These are phyloP conservation scores for Pythium graminicola DNA, from an alignment of 352 stramenopile species.

Conservation along the genomic window DNA sequence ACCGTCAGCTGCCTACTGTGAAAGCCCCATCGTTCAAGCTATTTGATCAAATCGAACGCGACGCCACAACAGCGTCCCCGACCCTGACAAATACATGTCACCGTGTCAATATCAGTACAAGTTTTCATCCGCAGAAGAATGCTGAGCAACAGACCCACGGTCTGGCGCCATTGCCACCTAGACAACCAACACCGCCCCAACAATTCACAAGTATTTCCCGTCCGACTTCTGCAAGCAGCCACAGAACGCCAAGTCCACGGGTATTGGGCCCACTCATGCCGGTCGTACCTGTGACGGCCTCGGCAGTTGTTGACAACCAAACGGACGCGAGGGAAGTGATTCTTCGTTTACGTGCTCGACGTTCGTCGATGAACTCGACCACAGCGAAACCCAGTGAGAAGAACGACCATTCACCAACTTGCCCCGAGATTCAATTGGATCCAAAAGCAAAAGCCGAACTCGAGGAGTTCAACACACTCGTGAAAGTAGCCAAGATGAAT, in stretches of 20 bases:
- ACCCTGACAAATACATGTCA: neutral
- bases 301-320: slow-evolving; percentile 15
- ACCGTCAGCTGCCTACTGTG: slow-evolving; percentile 27
- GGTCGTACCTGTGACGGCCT: neutral
- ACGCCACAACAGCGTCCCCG: neutral
- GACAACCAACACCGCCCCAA: slow-evolving; percentile 4
- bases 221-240: slow-evolving; percentile 1
- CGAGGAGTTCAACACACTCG: slow-evolving; percentile 48
- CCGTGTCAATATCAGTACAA: slow-evolving; percentile 23
- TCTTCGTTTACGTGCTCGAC: slow-evolving; percentile 18
- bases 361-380: neutral
- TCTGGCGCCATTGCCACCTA: slow-evolving; percentile 18
- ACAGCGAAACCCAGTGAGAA: neutral
- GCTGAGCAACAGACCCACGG: neutral
- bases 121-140: slow-evolving; percentile 33
- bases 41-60: slow-evolving; percentile 46
- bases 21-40: slow-evolving; percentile 45
- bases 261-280: slow-evolving; percentile 13
- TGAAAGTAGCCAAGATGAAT: slow-evolving; percentile 34
- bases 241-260: slow-evolving; percentile 15
- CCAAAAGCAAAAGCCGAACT: slow-evolving; percentile 39
- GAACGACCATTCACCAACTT: neutral
- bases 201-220: neutral
- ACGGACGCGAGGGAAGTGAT: slow-evolving; percentile 21
- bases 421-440: slow-evolving; percentile 16